Evolutionary conservation across 345 rosid genomes (phyloP), one percentile per base, ranked within the genome.

Genomic region (Gossypium longicalyx): DNA sequence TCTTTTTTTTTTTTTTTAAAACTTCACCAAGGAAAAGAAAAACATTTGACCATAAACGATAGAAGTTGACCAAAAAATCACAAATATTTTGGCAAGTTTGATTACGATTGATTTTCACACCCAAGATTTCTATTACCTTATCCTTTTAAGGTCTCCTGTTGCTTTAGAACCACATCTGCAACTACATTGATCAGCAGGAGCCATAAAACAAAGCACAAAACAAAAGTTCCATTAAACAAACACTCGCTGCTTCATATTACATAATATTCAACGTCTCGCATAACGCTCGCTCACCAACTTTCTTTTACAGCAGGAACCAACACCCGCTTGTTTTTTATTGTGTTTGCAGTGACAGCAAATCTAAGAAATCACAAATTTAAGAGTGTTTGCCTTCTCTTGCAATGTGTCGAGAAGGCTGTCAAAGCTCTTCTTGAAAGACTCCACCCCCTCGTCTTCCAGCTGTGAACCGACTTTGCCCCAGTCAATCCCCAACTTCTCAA

Each of bases 311-410:
- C 83, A 74, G 77, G 77, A 77, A 52, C 53, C 65, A 19, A 7
- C 58, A 44, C 82, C 85, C 38, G 51, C 84, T 71, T 29, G 51
- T 23, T 86, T 82, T 78, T 76, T 81, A 81, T 51, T 17, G 7
- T 16, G 9, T 29, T 59, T 80, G 70, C 67, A 47, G 20, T 27
- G 34, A 77, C 49, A 15, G 60, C 72, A 22, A 61, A 49, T 23
- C 63, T 47, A 69, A 64, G 52, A 65, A 44, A 54, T 16, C 53
- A 52, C 34, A 11, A 67, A 78, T 73, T 89, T 92, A 58, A 95
- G 88, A 56, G 97, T 90, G 85, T 90, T 93, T 76, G 97, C 99
- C 86, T 95, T 95, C 82, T 95, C 97, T 80, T 91, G 92, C 63
- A 95, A 87, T 72, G 98, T 91, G 76, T 89, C 97, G 1, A 95